Evolutionary conservation across 2,329 filamentous ascomycete genomes (phyloP), one percentile per base, ranked within the genome.

Genomic region (Immersiporthe knoxdaviesiana): DNA sequence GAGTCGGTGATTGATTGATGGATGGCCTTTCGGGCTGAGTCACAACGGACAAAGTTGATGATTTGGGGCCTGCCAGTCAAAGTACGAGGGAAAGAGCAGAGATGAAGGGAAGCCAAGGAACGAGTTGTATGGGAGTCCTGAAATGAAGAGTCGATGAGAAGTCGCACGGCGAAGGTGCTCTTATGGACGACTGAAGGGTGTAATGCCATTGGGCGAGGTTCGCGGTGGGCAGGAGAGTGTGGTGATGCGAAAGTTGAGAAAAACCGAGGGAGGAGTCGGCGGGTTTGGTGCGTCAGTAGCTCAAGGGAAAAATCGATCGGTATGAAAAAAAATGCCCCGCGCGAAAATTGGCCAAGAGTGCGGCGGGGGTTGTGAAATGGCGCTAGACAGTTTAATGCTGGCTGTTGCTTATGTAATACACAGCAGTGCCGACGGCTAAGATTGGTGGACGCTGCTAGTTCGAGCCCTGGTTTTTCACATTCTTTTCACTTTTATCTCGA

Each of bases 131-230:
- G 32, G 50, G n/a, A 16, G 24, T 27, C 47, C 24, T 30, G 24
- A 59, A 27, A 32, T 10, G 4, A 47, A 52, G n/a, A 63, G 6
- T n/a, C 52, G n/a, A 27, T 44, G 18, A 52, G 44, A 6, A 12
- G 30, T 3, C n/a, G 39, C 60, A 30, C 60, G 27, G 50, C n/a
- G 30, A 47, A 37, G 59, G 10, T 27, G 18, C 12, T 39, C 18
- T 68, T 54, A n/a, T 37, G 11, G 24, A 37, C 44, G 8, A 37
- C 35, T 21, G 61, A 66, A 69, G 63, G 44, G 63, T 66, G 66
- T 70, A 59, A 69, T 66, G 63, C 69, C 44, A 70, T 70, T 70
- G 69, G 66, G 58, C 63, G 63, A 64, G 41, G 63, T 37, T 35
- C 8, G 39, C 6, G 54, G 52, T 70, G 50, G 30, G 52, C 37